These are phyloP conservation scores for Boletus sensibilis DNA, from an alignment of 768 basidiomycete species.

Conservation along the genomic window DNA sequence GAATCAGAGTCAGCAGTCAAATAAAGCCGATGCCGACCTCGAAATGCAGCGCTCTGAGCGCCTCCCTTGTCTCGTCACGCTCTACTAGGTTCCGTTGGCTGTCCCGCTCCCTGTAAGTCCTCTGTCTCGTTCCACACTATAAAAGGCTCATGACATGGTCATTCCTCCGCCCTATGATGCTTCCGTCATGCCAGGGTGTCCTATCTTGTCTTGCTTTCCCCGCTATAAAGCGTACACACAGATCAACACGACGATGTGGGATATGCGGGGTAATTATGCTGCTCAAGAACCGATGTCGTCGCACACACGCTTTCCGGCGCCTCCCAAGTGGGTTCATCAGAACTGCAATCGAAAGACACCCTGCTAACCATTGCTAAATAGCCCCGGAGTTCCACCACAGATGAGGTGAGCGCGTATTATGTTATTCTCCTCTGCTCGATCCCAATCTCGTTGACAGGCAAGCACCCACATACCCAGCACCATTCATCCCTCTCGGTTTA, in stretches of 20 bases:
- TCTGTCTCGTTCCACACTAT: constrained; percentile 20
- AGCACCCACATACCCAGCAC: constrained; percentile 12
- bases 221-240: constrained; percentile 36
- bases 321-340: constrained; percentile 18
- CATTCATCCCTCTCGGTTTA: constrained; percentile 21
- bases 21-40: constrained; percentile 26
- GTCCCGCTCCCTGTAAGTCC: constrained; percentile 21
- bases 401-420: constrained; percentile 10
- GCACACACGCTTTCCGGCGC: constrained; percentile 11
- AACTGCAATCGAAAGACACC: not conserved
- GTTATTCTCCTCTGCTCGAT: not conserved
- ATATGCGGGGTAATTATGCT: constrained; percentile 18
- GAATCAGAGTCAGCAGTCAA: constrained; percentile 24
- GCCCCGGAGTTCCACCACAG: constrained; percentile 8
- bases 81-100: constrained; percentile 27
- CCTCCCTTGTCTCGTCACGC: constrained; percentile 18
- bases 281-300: constrained; percentile 16
- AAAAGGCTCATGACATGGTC: constrained; percentile 16
- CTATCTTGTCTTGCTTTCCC: constrained; percentile 31
- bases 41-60: constrained; percentile 21
- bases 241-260: constrained; percentile 33
- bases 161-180: constrained; percentile 8
- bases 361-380: constrained; percentile 10
- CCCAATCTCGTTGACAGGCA: constrained; percentile 12
- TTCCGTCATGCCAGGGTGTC: constrained; percentile 31